phyloP scores from a whole-genome alignment of 2,329 filamentous ascomycete genomes.

The Calonectria pseudoturangicola region DNA sequence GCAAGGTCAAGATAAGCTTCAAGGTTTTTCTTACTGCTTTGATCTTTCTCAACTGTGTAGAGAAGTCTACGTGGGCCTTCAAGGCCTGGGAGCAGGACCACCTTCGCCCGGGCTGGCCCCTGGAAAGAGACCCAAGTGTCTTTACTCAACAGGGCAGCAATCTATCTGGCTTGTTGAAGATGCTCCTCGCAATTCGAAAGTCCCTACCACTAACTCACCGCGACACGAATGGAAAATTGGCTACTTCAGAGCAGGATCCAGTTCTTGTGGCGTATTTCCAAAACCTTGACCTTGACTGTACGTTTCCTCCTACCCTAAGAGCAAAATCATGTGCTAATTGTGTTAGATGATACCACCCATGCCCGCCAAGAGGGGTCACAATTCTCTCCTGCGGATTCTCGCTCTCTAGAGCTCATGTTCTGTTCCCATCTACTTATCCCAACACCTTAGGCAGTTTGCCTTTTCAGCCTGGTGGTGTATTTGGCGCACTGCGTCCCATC shows the following conservation, averaged over 20 bases:
- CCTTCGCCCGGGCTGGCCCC: constrained; percentile 76
- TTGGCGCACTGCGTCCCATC: constrained; percentile 24
- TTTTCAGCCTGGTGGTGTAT: constrained; percentile 12
- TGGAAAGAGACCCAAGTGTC: constrained; percentile 72
- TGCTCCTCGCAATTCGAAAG: constrained; percentile 77
- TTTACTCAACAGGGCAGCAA: constrained; percentile 77
- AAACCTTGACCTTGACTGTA: constrained; percentile 74
- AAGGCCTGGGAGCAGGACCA: constrained; percentile 80
- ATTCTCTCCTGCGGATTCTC: constrained; percentile 70
- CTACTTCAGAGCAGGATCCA: constrained; percentile 68
- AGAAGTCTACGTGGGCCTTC: constrained; percentile 82
- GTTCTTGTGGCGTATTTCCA: constrained; percentile 72
- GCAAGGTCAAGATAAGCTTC: constrained; percentile 75
- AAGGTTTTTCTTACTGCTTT: constrained; percentile 77
- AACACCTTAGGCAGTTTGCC: constrained; percentile 45
- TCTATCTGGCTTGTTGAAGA: constrained; percentile 75
- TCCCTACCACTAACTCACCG: constrained; percentile 73
- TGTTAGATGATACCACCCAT: constrained; percentile 59
- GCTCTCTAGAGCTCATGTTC: constrained; percentile 70
- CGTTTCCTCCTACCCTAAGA: constrained; percentile 55
- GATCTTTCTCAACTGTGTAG: constrained; percentile 79
- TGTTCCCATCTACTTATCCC: constrained; percentile 69
- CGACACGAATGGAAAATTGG: constrained; percentile 68
- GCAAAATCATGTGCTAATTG: constrained; percentile 20
- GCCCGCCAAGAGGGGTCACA: constrained; percentile 70